Evolutionary conservation across 1,284 basidiomycete genomes (phyloP).

Genomic region (Leccinum insolens): DNA sequence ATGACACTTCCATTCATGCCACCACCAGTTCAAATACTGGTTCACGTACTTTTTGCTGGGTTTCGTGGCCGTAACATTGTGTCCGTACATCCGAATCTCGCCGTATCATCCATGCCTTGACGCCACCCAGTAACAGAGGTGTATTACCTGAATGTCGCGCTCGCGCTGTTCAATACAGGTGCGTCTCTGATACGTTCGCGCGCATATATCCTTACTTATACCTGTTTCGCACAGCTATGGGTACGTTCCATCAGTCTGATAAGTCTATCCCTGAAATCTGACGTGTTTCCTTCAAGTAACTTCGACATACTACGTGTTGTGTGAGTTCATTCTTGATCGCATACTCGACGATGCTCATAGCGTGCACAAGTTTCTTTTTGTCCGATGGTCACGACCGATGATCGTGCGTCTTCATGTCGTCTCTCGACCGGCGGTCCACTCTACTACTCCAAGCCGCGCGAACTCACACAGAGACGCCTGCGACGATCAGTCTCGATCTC

Average conservation of each 20-base stretch:
- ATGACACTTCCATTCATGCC: not conserved
- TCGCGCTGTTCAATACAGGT: constrained; percentile 94
- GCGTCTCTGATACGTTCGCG: constrained; percentile 15
- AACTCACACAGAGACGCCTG: constrained; percentile 54
- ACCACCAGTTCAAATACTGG: constrained; percentile 69
- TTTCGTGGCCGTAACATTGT: constrained; percentile 84
- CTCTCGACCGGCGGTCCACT: constrained; percentile 84
- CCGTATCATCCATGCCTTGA: constrained; percentile 25
- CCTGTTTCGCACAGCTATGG: constrained; percentile 64
- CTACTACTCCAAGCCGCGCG: constrained; percentile 81
- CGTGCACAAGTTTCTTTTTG: constrained; percentile 54
- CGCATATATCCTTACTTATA: constrained; percentile 13
- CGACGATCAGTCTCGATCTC: constrained; percentile 27
- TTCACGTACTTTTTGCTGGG: constrained; percentile 88
- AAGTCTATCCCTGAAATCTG: constrained; percentile 13
- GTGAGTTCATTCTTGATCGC: constrained; percentile 40
- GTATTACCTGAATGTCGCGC: constrained; percentile 95
- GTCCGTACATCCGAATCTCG: constrained; percentile 43
- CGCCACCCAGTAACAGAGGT: constrained; percentile 76
- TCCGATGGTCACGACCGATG: constrained; percentile 86
- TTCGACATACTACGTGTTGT: constrained; percentile 87
- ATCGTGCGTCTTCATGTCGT: constrained; percentile 48
- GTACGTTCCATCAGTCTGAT: constrained; percentile 39
- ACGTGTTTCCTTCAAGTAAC: constrained; percentile 55
- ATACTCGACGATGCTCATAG: constrained; percentile 4